Evolutionary conservation across 805 yeast genomes (phyloP), one percentile per base, ranked within the genome.

Genomic region (Saccharomycopsis malanga): DNA sequence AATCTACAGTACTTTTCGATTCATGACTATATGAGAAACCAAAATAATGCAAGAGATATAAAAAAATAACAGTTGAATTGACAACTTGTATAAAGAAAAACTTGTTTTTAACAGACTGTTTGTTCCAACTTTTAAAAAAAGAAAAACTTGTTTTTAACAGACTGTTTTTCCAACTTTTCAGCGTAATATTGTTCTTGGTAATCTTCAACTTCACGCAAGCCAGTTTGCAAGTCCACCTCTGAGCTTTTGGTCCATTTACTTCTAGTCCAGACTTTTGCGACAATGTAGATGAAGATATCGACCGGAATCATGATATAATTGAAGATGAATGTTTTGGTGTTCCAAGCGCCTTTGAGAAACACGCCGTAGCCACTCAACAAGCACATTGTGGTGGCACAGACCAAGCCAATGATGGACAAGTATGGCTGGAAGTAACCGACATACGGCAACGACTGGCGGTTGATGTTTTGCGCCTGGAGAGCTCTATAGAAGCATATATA

Each of bases 301-400:
- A 78, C 61, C 49, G 85, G 84, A 10, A 86, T 71, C 81, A 83
- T 81, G 50, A 87, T 67, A 58, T 87, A 87, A 57, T 75, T 74
- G 63, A 77, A 83, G 55, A 85, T 67, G 64, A 87, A 87, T 6
- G 70, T 65, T 49, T 78, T 70, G 17, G 72, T 70, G 17, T 70
- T 61, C 88, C 91, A 86, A 46, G 66, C 59, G 4, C 83, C 86
- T 12, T 80, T 79, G 39, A 80, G 61, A 62, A 87, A 85, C 1
- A 80, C 84, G 2, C 73, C 65, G 65, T 83, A 87, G 4, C 95
- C 95, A 51, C 76, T 77, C 22, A 79, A 64, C 61, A 77, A 63
- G 56, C 76, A 58, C 85, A 85, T 71, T 48, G 67, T 60, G 49
- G 70, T 56, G 6, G 77, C 66, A 42, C 72, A 66, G 21, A 61